Percentiles rank a stretch among this genome's conserved stretches.
Conservation (phyloP, 768 basidiomycete species). For the Russula brevipes region DNA sequence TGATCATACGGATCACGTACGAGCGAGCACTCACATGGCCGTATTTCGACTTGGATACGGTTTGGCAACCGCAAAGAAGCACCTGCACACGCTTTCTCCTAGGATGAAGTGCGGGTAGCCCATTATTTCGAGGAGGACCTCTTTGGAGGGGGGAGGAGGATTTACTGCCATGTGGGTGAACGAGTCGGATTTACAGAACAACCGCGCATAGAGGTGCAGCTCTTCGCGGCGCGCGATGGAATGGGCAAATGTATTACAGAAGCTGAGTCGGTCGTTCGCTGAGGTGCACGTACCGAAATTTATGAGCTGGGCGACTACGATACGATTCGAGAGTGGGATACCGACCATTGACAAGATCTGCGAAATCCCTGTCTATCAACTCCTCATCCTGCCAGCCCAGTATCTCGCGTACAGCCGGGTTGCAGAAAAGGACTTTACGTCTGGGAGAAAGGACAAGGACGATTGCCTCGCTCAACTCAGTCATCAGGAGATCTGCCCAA, state of each 20-base stretch:
- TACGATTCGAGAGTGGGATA: conserved; percentile 14
- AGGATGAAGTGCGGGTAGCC: conserved; percentile 55
- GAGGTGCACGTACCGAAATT: neutral
- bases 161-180: conserved; percentile 27
- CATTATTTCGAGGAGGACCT: conserved; percentile 66
- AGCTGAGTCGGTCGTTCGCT: conserved; percentile 54
- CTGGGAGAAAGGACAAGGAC: conserved; percentile 61
- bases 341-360: conserved; percentile 53
- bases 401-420: conserved; percentile 60
- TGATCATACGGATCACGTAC: neutral
- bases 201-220: conserved; percentile 53
- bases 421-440: conserved; percentile 64
- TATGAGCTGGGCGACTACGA: conserved; percentile 10
- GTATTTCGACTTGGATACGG: conserved; percentile 72
- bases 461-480: conserved; percentile 71
- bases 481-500: conserved; percentile 77
- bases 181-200: conserved; percentile 45
- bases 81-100: conserved; percentile 43
- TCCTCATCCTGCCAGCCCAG: conserved; percentile 76
- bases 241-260: conserved; percentile 47
- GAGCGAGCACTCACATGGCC: conserved; percentile 47
- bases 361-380: conserved; percentile 61
- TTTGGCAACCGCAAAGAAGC: conserved; percentile 70
- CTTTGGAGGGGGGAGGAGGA: conserved; percentile 33
- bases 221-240: conserved; percentile 47